Evolutionary conservation across 495 filamentous ascomycete genomes (phyloP), one percentile per base, ranked within the genome.

Genomic region (Apiosordaria backusii): DNA sequence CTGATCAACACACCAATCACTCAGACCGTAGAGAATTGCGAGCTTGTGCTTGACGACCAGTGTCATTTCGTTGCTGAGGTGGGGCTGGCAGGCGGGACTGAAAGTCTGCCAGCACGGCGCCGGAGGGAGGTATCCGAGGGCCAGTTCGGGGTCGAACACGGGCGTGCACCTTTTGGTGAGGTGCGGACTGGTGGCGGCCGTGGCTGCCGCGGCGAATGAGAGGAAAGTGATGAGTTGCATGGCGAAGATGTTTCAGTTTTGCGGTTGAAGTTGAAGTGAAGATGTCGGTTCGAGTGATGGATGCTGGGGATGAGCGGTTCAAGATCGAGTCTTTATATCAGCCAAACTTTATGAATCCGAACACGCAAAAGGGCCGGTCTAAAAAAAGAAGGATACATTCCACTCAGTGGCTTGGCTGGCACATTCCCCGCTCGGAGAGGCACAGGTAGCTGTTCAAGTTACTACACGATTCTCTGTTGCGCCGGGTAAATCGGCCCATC

Each of bases 31-130:
- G n/a, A 74, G 62, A 22, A 74, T 53, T 5, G 62, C 67, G 24
- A 65, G 57, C 4, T 64, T 55, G 58, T 67, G 64, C 0, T 58
- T 19, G 2, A 68, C 59, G 70, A 71, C 63, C 24, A 74, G 21
- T 15, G 64, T 67, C 63, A 71, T 67, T 40, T 68, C 26, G 22
- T 70, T 71, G 24, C 40, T 61, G 57, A 72, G 50, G 57, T 62
- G 67, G 13, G 72, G 64, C 18, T 29, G 63, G 67, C 72, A 74
- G 6, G 70, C 61, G 1, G 72, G 13, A 61, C 72, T 65, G 40
- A 70, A 69, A 9, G 62, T 64, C 60, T 74, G 72, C 72, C 72
- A 74, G 70, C 72, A 74, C 9, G 72, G 70, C 0, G 70, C 72
- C 1, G 72, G 72, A 3, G 72, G 72, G 55, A 63, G 60, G 64